These are phyloP conservation scores for Atractiella rhizophila DNA, from an alignment of 768 basidiomycete species.

Conservation along the genomic window DNA sequence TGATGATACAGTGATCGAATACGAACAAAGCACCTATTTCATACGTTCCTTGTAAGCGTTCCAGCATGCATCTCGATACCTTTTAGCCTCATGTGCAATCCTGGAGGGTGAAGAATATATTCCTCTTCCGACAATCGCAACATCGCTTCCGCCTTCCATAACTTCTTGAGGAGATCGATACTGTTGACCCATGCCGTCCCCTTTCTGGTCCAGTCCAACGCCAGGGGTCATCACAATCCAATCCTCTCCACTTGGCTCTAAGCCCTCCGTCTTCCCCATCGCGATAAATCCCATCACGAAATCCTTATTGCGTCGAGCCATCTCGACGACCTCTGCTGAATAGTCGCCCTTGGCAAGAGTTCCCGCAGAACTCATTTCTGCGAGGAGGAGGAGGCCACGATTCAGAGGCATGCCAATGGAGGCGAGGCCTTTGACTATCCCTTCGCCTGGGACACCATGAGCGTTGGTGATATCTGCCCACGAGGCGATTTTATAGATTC, in stretches of 20 bases:
- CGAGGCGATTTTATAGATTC: constrained; percentile 70
- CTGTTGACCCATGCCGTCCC: constrained; percentile 79
- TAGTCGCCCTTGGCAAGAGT: constrained; percentile 60
- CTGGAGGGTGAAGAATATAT: constrained; percentile 45
- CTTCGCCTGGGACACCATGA: constrained; percentile 85
- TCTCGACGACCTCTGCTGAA: constrained; percentile 55
- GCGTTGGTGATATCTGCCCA: constrained; percentile 98
- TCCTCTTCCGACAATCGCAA: constrained; percentile 91
- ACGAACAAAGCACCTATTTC: no score
- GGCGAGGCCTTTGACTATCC: constrained; percentile 67
- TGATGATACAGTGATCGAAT: no score
- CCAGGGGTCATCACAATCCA: constrained; percentile 81
- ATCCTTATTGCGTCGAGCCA: constrained; percentile 48
- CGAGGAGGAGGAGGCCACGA: constrained; percentile 66
- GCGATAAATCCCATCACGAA: constrained; percentile 97
- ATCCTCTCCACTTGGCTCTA: no score
- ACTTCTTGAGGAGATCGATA: constrained; percentile 75
- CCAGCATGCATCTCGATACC: constrained; percentile 73
- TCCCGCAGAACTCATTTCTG: constrained; percentile 86
- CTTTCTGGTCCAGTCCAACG: constrained; percentile 51
- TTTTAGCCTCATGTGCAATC: constrained; percentile 38
- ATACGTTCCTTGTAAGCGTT: constrained; percentile 48
- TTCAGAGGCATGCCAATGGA: constrained; percentile 61
- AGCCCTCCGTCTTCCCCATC: constrained; percentile 27
- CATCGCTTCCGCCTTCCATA: constrained; percentile 62